A percentile compares a stretch with the other conserved stretches of the same genome.
These are phyloP conservation scores for Osmanthus fragrans DNA, from an alignment of 257 asterid genomes.

Conservation along the genomic window DNA sequence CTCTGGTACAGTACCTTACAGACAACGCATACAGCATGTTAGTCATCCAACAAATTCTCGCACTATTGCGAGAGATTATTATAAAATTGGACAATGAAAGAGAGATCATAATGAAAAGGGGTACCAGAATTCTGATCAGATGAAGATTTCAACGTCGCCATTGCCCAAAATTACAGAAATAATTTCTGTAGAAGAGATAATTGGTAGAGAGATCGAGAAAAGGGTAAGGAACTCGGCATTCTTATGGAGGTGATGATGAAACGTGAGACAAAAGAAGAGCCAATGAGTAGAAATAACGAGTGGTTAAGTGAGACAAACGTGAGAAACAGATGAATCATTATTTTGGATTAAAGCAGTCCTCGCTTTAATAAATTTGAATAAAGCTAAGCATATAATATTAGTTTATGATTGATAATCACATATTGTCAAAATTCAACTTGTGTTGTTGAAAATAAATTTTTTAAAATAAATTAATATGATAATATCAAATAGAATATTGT, in stretches of 20 bases:
- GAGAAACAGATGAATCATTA: background rate
- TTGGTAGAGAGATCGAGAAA: constrained; percentile 16
- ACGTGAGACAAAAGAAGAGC: constrained; percentile 14
- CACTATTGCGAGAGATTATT: background rate
- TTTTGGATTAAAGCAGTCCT: too few species aligned
- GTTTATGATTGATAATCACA: too few species aligned
- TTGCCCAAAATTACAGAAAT: constrained; percentile 9
- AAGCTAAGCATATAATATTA: too few species aligned
- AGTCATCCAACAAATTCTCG: background rate
- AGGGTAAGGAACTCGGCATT: background rate
- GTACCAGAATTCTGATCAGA: constrained; percentile 42
- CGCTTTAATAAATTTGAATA: too few species aligned
- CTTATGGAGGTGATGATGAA: constrained; percentile 17
- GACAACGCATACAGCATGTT: background rate
- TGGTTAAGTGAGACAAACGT: background rate
- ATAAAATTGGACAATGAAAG: constrained; percentile 12
- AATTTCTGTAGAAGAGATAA: background rate
- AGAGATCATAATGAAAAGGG: background rate
- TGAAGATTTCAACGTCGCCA: constrained; percentile 45
- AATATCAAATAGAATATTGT: too few species aligned
- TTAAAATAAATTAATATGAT: too few species aligned
- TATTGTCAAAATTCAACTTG: too few species aligned
- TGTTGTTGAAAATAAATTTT: too few species aligned
- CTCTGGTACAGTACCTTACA: constrained; percentile 28
- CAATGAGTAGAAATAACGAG: background rate